Percentiles rank a stretch among this genome's conserved stretches.
Evolutionary conservation across 2,329 filamentous ascomycete genomes (phyloP).

Genomic region (Paracoccidioides brasiliensis): DNA sequence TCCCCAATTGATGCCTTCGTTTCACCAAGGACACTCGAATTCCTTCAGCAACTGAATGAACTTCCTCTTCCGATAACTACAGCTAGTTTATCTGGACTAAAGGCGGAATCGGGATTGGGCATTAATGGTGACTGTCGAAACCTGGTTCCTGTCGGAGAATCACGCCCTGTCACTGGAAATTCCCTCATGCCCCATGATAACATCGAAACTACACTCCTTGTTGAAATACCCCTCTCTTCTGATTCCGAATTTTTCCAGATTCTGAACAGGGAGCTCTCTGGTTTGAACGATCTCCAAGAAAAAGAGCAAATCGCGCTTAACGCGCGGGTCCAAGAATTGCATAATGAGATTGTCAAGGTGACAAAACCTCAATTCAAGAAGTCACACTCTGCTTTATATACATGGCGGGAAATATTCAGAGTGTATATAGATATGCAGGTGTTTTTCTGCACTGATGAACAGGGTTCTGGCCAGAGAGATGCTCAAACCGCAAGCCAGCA

Average conservation of each 20-base stretch:
- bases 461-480: conserved; percentile 53
- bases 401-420: conserved; percentile 71
- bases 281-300: conserved; percentile 54
- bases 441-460: conserved; percentile 69
- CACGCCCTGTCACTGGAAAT: background rate
- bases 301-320: conserved; percentile 53
- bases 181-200: background rate
- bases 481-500: conserved; percentile 53
- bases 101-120: background rate
- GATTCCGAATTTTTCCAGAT: conserved; percentile 70
- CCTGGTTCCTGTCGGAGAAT: background rate
- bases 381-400: conserved; percentile 51
- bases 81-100: background rate
- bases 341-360: conserved; percentile 46
- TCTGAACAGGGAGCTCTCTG: conserved; percentile 56
- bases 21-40: conserved; percentile 49
- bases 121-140: background rate
- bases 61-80: background rate
- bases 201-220: conserved; percentile 22
- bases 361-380: conserved; percentile 52
- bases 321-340: conserved; percentile 49
- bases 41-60: conserved; percentile 48
- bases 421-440: conserved; percentile 66
- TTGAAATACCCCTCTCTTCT: conserved; percentile 66
- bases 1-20: conserved; percentile 55